Percentiles rank a stretch among this genome's conserved stretches.
phyloP scores from a whole-genome alignment of 164 flowering plant species.

The Vitis rotundifolia region DNA sequence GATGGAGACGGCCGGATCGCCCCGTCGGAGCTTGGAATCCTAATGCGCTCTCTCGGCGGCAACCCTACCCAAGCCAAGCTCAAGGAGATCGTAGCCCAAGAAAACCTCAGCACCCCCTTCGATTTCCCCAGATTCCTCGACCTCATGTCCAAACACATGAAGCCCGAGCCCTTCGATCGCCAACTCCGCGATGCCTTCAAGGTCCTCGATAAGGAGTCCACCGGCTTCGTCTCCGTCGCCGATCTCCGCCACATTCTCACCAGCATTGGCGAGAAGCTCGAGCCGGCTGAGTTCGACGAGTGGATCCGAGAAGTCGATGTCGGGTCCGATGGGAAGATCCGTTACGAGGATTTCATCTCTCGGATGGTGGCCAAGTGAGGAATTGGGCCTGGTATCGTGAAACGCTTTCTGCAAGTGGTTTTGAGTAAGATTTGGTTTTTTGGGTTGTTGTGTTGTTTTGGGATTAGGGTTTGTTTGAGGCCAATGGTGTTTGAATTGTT shows the following conservation, averaged over 20 bases:
- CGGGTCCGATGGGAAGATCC: slow-evolving; percentile 84
- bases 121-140: slow-evolving; percentile 79
- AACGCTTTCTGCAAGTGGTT: background rate
- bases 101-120: slow-evolving; percentile 77
- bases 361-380: slow-evolving; percentile 88
- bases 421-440: slow-evolving; percentile 2
- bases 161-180: slow-evolving; percentile 87
- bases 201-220: slow-evolving; percentile 85
- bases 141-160: slow-evolving; percentile 81
- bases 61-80: slow-evolving; percentile 95
- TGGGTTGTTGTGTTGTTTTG: slow-evolving; percentile 1
- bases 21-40: slow-evolving; percentile 87
- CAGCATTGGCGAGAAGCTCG: slow-evolving; percentile 91
- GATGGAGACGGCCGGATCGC: slow-evolving; percentile 89
- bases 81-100: slow-evolving; percentile 68
- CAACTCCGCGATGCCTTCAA: slow-evolving; percentile 92
- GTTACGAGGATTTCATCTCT: slow-evolving; percentile 83
- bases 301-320: slow-evolving; percentile 98
- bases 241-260: slow-evolving; percentile 92
- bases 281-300: slow-evolving; percentile 92
- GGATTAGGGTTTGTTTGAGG: slow-evolving; percentile 14
- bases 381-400: no score
- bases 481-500: slow-evolving; percentile 6
- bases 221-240: slow-evolving; percentile 76
- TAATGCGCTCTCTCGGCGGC: slow-evolving; percentile 93